These are phyloP conservation scores for Apiotrichum sp. DNA, from an alignment of 1,284 basidiomycete species.

Conservation along the genomic window DNA sequence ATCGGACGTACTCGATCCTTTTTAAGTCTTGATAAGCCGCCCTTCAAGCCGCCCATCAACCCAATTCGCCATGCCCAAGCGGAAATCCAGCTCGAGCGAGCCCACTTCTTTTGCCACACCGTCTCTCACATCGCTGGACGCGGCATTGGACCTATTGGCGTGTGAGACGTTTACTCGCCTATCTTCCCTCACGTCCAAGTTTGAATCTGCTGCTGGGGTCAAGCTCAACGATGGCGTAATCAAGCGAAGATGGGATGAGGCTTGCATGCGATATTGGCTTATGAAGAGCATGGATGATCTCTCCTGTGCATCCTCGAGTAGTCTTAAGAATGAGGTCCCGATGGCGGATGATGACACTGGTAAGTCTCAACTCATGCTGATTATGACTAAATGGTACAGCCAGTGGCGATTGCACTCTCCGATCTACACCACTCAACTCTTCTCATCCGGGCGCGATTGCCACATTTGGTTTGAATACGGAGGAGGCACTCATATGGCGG, in stretches of 20 bases:
- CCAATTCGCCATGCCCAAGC: conserved; percentile 6
- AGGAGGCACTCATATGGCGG: conserved; percentile 36
- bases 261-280: conserved; percentile 38
- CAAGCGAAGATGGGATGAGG: conserved; percentile 39
- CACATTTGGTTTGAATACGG: conserved; percentile 21
- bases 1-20: too few species aligned
- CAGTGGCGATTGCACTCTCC: too few species aligned
- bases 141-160: conserved; percentile 40
- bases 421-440: conserved; percentile 1
- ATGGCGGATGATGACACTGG: conserved; percentile 9
- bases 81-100: conserved; percentile 5
- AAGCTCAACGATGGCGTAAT: conserved; percentile 37
- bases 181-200: conserved; percentile 28
- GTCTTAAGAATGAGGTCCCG: conserved; percentile 5
- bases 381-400: too few species aligned
- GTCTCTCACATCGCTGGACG: conserved; percentile 35
- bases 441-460: conserved; percentile 29
- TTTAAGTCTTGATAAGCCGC: too few species aligned
- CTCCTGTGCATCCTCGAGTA: conserved; percentile 17
- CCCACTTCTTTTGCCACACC: conserved; percentile 5
- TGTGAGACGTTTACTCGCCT: conserved; percentile 39
- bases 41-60: too few species aligned
- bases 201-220: conserved; percentile 34
- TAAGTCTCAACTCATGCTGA: not conserved
- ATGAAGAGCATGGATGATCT: conserved; percentile 43